A percentile compares a stretch with the other conserved stretches of the same genome.
phyloP scores from a whole-genome alignment of 495 filamentous ascomycete genomes.

The Hypomontagnella monticulosa region DNA sequence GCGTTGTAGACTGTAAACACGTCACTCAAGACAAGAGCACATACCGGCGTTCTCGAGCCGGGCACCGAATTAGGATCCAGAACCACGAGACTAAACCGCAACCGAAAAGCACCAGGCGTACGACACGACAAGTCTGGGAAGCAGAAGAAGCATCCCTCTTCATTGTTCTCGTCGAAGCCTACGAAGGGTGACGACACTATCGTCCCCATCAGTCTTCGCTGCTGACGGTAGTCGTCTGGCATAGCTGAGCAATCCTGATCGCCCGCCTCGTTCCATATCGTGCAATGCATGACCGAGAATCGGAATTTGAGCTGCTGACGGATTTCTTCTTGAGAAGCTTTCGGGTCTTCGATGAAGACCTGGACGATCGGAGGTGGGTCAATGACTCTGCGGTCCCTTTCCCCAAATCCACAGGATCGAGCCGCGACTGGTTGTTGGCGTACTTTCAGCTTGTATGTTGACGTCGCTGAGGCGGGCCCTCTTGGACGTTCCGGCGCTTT shows the following conservation, averaged over 20 bases:
- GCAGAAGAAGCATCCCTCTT: slow-evolving; percentile 88
- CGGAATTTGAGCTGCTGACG: slow-evolving; percentile 72
- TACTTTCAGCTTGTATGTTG: slow-evolving; percentile 65
- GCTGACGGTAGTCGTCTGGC: slow-evolving; percentile 66
- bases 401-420: slow-evolving; percentile 92
- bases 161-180: slow-evolving; percentile 69
- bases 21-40: slow-evolving; percentile 76
- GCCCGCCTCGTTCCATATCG: slow-evolving; percentile 70
- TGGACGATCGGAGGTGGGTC: slow-evolving; percentile 96
- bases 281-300: slow-evolving; percentile 86
- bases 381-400: slow-evolving; percentile 90
- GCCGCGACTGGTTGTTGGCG: slow-evolving; percentile 92
- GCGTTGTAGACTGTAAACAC: slow-evolving; percentile 89
- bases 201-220: slow-evolving; percentile 80
- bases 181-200: slow-evolving; percentile 79
- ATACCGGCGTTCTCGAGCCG: slow-evolving; percentile 68
- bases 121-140: slow-evolving; percentile 95
- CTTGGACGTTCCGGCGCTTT: slow-evolving; percentile 39
- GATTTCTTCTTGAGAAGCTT: slow-evolving; percentile 61
- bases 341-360: slow-evolving; percentile 75
- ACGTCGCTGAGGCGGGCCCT: slow-evolving; percentile 22
- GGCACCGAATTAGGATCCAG: slow-evolving; percentile 63
- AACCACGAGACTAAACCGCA: slow-evolving; percentile 89
- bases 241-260: slow-evolving; percentile 68
- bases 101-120: slow-evolving; percentile 80